phyloP scores from a whole-genome alignment of 2,329 filamentous ascomycete species.

The Aspergillus ruber region DNA sequence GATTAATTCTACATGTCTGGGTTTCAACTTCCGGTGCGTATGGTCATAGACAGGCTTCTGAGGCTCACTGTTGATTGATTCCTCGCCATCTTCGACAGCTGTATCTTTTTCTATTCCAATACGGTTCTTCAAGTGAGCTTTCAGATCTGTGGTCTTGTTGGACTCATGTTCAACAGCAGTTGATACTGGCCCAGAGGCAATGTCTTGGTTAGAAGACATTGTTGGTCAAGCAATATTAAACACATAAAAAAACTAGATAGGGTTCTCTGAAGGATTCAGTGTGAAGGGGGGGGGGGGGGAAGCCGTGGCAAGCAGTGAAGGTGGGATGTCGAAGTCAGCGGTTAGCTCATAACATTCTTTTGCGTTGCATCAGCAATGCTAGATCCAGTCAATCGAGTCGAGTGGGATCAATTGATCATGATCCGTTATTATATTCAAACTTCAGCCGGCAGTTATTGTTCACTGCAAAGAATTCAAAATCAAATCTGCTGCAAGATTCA shows the following conservation, averaged over 20 bases:
- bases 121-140: not conserved
- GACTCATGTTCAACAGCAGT: not conserved
- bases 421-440: no score
- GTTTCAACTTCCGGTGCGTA: slow-evolving; percentile 38
- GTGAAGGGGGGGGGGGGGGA: not conserved
- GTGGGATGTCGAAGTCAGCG: no score
- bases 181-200: not conserved
- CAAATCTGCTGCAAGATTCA: no score
- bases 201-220: not conserved
- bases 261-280: slow-evolving; percentile 6
- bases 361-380: no score
- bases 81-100: slow-evolving; percentile 11
- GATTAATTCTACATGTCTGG: slow-evolving; percentile 42
- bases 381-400: no score
- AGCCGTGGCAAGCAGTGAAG: not conserved
- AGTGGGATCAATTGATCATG: no score
- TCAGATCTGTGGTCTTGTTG: not conserved
- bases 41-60: slow-evolving; percentile 22
- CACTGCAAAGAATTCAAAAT: no score
- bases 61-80: slow-evolving; percentile 17
- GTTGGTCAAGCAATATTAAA: not conserved
- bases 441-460: no score
- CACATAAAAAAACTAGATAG: not conserved
- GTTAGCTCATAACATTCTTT: no score
- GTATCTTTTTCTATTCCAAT: slow-evolving; percentile 11